These are phyloP conservation scores for Nothomitra cinnamomea DNA, from an alignment of 2,329 filamentous ascomycete genomes.

Conservation along the genomic window DNA sequence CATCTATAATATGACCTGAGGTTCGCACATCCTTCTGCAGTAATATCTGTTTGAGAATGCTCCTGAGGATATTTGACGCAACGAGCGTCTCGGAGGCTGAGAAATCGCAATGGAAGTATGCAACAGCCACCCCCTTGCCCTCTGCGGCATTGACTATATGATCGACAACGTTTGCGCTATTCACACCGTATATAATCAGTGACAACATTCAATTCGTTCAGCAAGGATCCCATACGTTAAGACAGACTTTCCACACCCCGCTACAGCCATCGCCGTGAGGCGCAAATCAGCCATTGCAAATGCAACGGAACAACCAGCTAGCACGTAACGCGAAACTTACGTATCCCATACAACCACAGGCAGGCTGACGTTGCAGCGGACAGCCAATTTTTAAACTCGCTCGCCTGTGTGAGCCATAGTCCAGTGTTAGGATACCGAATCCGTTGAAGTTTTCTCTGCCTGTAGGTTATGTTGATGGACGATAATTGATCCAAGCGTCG, in stretches of 20 bases:
- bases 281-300: background rate
- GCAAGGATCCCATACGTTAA: background rate
- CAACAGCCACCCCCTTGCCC: background rate
- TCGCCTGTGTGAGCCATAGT: background rate
- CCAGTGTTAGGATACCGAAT: constrained; percentile 6
- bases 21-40: background rate
- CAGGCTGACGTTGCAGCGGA: background rate
- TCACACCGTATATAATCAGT: background rate
- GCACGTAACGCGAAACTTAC: too few relatives aligned
- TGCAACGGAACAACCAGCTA: background rate
- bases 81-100: background rate
- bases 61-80: background rate
- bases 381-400: background rate
- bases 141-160: background rate
- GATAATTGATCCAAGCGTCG: constrained; percentile 3
- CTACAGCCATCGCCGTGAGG: background rate
- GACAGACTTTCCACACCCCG: background rate
- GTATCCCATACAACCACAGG: constrained; percentile 6
- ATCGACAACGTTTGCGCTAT: background rate
- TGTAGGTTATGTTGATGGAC: constrained; percentile 2
- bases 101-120: background rate
- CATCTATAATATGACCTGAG: constrained; percentile 4
- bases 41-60: background rate
- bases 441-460: constrained; percentile 6
- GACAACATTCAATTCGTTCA: background rate